Conservation (phyloP, 1,284 basidiomycete genomes). For the Pascua guehoae region DNA sequence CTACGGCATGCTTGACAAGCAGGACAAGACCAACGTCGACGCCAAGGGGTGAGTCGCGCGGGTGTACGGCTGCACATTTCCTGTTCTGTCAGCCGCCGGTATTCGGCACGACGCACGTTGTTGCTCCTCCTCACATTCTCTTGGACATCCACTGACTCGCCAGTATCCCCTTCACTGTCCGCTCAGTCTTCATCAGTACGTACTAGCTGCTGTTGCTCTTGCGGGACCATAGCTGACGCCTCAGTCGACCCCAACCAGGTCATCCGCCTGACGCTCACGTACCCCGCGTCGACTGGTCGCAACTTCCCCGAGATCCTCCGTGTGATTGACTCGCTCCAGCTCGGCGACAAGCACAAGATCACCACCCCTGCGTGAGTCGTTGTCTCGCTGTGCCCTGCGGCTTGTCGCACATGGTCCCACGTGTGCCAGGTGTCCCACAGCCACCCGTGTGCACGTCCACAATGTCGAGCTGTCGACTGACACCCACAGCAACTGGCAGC, state of each 20-base stretch:
- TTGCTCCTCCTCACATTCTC: no score
- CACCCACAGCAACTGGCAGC: slow-evolving; percentile 65
- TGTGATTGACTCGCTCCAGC: slow-evolving; percentile 79
- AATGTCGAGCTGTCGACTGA: neutral
- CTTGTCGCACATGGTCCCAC: neutral
- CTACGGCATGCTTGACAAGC: slow-evolving; percentile 82
- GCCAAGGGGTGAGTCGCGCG: slow-evolving; percentile 60
- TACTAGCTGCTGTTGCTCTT: neutral
- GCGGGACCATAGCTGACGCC: neutral
- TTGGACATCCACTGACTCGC: neutral
- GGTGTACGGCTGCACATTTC: neutral
- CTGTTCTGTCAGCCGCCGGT: no score
- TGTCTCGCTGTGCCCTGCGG: no score
- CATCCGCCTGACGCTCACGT: slow-evolving; percentile 83
- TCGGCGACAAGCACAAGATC: slow-evolving; percentile 76
- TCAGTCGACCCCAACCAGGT: slow-evolving; percentile 76
- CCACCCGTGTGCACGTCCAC: neutral
- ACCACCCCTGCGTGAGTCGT: slow-evolving; percentile 4
- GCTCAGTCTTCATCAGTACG: slow-evolving; percentile 78
- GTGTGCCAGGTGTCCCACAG: neutral
- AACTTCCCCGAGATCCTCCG: slow-evolving; percentile 78
- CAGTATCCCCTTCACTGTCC: slow-evolving; percentile 63
- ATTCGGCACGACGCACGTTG: no score
- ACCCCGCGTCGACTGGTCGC: slow-evolving; percentile 70
- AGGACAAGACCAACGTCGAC: slow-evolving; percentile 85